These are phyloP conservation scores for Verruconis gallopava DNA, from an alignment of 2,329 filamentous ascomycete genomes.

Conservation along the genomic window DNA sequence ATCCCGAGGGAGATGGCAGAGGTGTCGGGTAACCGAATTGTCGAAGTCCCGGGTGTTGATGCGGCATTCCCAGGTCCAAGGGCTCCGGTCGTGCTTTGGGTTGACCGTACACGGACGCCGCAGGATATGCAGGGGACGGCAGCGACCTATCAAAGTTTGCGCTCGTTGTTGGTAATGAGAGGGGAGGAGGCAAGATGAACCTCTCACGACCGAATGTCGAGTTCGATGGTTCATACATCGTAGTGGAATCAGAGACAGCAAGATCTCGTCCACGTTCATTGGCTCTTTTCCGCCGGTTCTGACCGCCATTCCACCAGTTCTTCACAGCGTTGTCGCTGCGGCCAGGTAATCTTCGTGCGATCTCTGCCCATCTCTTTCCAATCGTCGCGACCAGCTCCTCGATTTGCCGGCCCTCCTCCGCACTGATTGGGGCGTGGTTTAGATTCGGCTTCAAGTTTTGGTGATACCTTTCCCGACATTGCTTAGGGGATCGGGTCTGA, in stretches of 20 bases:
- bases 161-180: neutral
- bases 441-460: constrained; percentile 85
- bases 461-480: constrained; percentile 87
- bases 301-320: constrained; percentile 95
- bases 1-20: constrained; percentile 5
- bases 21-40: constrained; percentile 5
- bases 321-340: constrained; percentile 93
- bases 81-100: neutral
- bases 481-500: constrained; percentile 72
- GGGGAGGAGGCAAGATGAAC: constrained; percentile 1
- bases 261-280: neutral
- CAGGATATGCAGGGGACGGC: neutral
- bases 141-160: neutral
- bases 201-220: neutral
- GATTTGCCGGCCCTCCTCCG: constrained; percentile 63
- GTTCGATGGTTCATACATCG: neutral
- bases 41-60: neutral
- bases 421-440: constrained; percentile 61
- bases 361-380: constrained; percentile 88
- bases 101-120: neutral
- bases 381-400: constrained; percentile 62
- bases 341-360: constrained; percentile 66
- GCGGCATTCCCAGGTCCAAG: neutral
- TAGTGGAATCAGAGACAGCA: neutral
- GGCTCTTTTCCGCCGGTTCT: constrained; percentile 56